A percentile compares a stretch with the other conserved stretches of the same genome.
phyloP scores from a whole-genome alignment of 2,329 filamentous ascomycete species.

The Thielaviopsis cerberus region DNA sequence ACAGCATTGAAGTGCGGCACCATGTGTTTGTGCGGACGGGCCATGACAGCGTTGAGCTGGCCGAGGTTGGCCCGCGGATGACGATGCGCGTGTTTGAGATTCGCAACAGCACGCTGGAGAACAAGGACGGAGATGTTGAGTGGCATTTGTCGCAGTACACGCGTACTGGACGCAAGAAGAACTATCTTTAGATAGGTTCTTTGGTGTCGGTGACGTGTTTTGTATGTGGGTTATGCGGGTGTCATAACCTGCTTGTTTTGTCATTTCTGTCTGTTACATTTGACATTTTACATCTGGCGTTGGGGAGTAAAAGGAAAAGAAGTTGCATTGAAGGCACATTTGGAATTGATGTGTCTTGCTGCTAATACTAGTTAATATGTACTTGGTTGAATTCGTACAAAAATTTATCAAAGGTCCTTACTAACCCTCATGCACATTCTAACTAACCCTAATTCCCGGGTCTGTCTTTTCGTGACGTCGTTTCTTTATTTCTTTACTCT shows the following conservation, averaged over 20 bases:
- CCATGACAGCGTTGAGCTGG: constrained; percentile 72
- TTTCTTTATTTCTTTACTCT: too few relatives aligned
- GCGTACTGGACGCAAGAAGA: constrained; percentile 83
- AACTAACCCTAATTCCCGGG: too few relatives aligned
- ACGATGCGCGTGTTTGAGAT: constrained; percentile 96
- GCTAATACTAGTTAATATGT: not conserved
- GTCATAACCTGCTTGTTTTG: not conserved
- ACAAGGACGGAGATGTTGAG: constrained; percentile 86
- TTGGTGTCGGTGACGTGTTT: not conserved
- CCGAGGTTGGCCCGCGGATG: constrained; percentile 84
- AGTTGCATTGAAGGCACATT: not conserved
- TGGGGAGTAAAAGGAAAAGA: constrained; percentile 8
- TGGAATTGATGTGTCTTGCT: not conserved
- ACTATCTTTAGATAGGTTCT: constrained; percentile 48
- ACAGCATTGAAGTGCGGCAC: constrained; percentile 71
- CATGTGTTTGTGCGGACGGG: constrained; percentile 82
- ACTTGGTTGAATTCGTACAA: not conserved
- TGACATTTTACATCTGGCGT: constrained; percentile 2
- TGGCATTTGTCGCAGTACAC: constrained; percentile 96
- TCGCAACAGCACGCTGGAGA: constrained; percentile 73
- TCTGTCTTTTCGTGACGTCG: too few relatives aligned
- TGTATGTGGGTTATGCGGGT: not conserved
- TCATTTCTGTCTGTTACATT: not conserved
- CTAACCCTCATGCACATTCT: too few relatives aligned
- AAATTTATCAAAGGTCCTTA: too few relatives aligned